phyloP scores from a whole-genome alignment of 495 filamentous ascomycete species.

The Hypomontagnella submonticulosa region DNA sequence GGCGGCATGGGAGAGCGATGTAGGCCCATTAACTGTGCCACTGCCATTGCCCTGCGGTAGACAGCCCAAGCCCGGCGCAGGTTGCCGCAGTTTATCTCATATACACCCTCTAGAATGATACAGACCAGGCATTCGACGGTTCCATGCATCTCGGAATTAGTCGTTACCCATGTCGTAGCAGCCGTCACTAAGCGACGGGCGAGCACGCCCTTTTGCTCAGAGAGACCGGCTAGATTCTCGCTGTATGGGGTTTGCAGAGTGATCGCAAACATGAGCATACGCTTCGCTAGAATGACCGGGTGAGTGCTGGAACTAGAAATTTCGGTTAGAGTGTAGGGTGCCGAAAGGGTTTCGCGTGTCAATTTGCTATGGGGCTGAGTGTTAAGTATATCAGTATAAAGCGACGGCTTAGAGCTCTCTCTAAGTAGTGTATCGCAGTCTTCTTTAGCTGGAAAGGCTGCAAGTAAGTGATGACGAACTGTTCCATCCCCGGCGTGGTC shows the following conservation, averaged over 20 bases:
- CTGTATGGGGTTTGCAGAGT: slow-evolving; percentile 50
- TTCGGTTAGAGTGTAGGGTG: too few species aligned
- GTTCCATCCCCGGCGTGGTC: too few species aligned
- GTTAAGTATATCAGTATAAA: too few species aligned
- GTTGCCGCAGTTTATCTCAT: slow-evolving; percentile 59
- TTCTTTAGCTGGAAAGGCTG: too few species aligned
- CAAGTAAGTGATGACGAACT: too few species aligned
- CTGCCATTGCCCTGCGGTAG: slow-evolving; percentile 55
- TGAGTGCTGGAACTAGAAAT: slow-evolving; percentile 33
- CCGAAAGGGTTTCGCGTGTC: too few species aligned
- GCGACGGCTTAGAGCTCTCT: too few species aligned
- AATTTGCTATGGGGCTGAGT: too few species aligned
- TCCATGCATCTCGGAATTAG: slow-evolving; percentile 58
- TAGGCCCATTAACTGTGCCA: slow-evolving; percentile 57
- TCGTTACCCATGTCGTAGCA: slow-evolving; percentile 51
- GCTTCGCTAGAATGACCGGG: slow-evolving; percentile 57
- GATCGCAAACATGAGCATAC: slow-evolving; percentile 56
- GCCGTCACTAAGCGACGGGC: slow-evolving; percentile 51
- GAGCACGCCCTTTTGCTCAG: slow-evolving; percentile 39
- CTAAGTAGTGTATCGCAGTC: too few species aligned
- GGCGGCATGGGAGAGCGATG: slow-evolving; percentile 43
- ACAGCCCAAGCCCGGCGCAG: slow-evolving; percentile 57
- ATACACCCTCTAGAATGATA: slow-evolving; percentile 60
- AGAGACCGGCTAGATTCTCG: slow-evolving; percentile 18
- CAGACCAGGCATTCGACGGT: slow-evolving; percentile 62